Conservation (phyloP, 495 filamentous ascomycete species). For the Corynascus novoguineensis region DNA sequence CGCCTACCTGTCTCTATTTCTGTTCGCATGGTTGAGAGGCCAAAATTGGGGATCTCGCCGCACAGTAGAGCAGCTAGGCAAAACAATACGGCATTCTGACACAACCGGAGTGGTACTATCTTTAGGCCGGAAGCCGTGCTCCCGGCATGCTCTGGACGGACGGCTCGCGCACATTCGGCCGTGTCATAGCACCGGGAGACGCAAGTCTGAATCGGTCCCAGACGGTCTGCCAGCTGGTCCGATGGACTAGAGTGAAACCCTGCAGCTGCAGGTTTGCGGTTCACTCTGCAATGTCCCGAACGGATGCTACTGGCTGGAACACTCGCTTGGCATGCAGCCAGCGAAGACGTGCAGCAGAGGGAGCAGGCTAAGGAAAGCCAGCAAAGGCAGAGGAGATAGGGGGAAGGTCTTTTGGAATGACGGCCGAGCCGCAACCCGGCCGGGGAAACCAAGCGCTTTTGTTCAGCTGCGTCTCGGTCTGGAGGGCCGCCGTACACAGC, state of each 20-base stretch:
- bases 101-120: neutral
- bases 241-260: constrained; percentile 2
- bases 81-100: neutral
- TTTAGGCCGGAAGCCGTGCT: neutral
- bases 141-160: neutral
- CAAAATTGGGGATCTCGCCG: too few relatives aligned
- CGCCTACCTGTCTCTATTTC: neutral
- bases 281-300: constrained; percentile 21
- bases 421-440: neutral
- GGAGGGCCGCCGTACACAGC: too few relatives aligned
- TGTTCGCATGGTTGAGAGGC: neutral
- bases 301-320: constrained; percentile 6
- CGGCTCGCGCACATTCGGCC: neutral
- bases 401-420: constrained; percentile 17
- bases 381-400: neutral
- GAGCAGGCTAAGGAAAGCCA: constrained; percentile 4
- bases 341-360: constrained; percentile 8
- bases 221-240: neutral
- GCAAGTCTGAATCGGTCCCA: neutral
- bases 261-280: constrained; percentile 14
- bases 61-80: neutral
- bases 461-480: neutral
- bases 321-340: constrained; percentile 18
- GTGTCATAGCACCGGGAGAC: neutral
- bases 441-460: neutral